A percentile compares a stretch with the other conserved stretches of the same genome.
These are phyloP conservation scores for Ensete glaucum DNA, from an alignment of 176 grass and related monocot genomes.

Conservation along the genomic window DNA sequence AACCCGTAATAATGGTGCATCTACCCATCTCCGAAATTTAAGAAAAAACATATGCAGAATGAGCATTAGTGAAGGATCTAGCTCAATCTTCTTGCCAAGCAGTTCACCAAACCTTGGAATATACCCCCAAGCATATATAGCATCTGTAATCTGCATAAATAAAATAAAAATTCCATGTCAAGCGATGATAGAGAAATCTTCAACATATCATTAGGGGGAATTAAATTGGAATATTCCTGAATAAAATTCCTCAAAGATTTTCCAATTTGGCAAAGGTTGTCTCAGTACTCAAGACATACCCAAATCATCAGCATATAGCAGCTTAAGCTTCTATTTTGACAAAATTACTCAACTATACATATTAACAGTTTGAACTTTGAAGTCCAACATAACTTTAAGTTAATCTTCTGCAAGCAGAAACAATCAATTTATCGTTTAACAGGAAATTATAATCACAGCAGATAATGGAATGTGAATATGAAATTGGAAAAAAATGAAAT, in stretches of 20 bases:
- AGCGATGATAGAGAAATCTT: neutral
- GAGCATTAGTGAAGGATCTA: constrained; percentile 37
- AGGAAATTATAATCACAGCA: too few species aligned
- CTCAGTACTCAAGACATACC: neutral
- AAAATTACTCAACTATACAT: too few species aligned
- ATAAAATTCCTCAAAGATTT: neutral
- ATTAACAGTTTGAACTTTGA: too few species aligned
- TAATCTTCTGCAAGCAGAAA: too few species aligned
- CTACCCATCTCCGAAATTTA: constrained; percentile 45
- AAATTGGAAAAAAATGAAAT: too few species aligned
- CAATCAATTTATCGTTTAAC: too few species aligned
- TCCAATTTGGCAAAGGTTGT: neutral
- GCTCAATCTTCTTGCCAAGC: constrained; percentile 42
- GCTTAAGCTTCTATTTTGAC: neutral
- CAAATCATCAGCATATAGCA: neutral
- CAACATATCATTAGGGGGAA: neutral
- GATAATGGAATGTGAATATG: too few species aligned
- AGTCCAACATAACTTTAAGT: too few species aligned
- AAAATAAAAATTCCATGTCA: neutral
- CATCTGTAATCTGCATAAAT: constrained; percentile 45
- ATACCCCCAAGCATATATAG: constrained; percentile 52
- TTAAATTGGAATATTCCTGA: neutral
- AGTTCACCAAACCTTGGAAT: constrained; percentile 34
- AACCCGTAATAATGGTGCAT: constrained; percentile 44
- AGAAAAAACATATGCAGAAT: constrained; percentile 46